A percentile compares a stretch with the other conserved stretches of the same genome.
phyloP scores from a whole-genome alignment of 192 early-diverging fungal species.

The Mortierella antarctica region DNA sequence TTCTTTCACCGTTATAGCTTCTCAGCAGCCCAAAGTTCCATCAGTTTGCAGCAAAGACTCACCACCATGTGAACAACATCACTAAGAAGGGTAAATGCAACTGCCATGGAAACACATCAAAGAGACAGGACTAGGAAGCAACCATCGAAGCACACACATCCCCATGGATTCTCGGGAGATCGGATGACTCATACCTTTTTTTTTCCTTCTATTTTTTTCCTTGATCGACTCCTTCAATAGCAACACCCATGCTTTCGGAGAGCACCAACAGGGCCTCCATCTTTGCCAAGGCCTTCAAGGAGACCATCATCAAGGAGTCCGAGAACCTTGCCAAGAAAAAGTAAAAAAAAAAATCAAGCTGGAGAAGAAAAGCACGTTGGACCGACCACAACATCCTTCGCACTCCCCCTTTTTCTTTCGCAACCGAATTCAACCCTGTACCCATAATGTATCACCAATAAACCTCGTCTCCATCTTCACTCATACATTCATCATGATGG shows the following conservation, averaged over 20 bases:
- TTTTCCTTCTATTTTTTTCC: slow-evolving; percentile 3
- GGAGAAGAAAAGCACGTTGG: neutral
- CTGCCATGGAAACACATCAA: neutral
- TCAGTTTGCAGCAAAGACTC: slow-evolving; percentile 48
- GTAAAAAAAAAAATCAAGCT: slow-evolving; percentile 15
- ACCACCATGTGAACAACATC: slow-evolving; percentile 47
- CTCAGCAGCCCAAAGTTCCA: slow-evolving; percentile 52
- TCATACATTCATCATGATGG: too few relatives aligned
- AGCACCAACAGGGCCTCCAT: slow-evolving; percentile 41
- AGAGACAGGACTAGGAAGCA: neutral
- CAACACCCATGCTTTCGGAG: slow-evolving; percentile 38
- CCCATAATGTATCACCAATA: too few relatives aligned
- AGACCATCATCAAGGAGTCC: slow-evolving; percentile 52
- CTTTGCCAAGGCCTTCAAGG: slow-evolving; percentile 55
- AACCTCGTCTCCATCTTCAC: too few relatives aligned
- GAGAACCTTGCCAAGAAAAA: slow-evolving; percentile 50
- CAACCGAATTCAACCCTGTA: neutral
- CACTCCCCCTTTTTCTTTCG: neutral
- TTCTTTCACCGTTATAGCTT: slow-evolving; percentile 23
- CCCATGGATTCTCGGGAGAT: too few relatives aligned
- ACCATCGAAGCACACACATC: neutral
- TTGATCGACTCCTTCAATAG: neutral
- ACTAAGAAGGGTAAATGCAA: slow-evolving; percentile 39
- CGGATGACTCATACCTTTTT: slow-evolving; percentile 2
- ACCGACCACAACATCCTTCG: neutral